Conservation (phyloP, 2,329 filamentous ascomycete species). For the Helotiales sp. region DNA sequence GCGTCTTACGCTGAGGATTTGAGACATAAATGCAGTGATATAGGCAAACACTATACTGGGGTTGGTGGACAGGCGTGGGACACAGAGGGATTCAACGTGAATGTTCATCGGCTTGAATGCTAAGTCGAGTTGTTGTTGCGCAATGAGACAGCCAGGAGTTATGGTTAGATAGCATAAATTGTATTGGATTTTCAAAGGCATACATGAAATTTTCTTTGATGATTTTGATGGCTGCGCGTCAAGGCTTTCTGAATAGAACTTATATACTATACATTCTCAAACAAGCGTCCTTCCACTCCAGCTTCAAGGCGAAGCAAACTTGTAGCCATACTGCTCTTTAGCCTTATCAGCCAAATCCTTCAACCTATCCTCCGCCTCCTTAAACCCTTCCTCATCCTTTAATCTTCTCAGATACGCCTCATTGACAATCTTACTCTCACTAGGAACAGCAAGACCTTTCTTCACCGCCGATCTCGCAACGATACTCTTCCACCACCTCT, state of each 20-base stretch:
- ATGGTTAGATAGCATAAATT: background rate
- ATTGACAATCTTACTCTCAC: slow-evolving; percentile 49
- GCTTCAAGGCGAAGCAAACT: slow-evolving; percentile 38
- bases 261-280: background rate
- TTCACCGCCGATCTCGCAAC: slow-evolving; percentile 62
- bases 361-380: slow-evolving; percentile 48
- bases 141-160: too few relatives aligned
- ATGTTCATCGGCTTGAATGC: background rate
- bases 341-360: slow-evolving; percentile 34
- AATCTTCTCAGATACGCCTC: slow-evolving; percentile 47
- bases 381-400: slow-evolving; percentile 54
- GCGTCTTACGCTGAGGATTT: background rate
- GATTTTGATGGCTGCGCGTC: too few relatives aligned
- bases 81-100: background rate
- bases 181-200: background rate
- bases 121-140: background rate
- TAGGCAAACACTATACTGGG: too few relatives aligned
- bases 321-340: slow-evolving; percentile 40
- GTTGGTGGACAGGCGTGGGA: slow-evolving; percentile 1
- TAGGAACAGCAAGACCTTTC: slow-evolving; percentile 67
- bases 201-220: background rate
- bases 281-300: background rate
- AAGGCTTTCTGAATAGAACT: background rate
- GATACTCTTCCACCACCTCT: slow-evolving; percentile 70
- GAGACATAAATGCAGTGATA: too few relatives aligned